Evolutionary conservation across 2,329 filamentous ascomycete species (phyloP), one percentile per base, ranked within the genome.

Genomic region (Fonsecaea erecta): DNA sequence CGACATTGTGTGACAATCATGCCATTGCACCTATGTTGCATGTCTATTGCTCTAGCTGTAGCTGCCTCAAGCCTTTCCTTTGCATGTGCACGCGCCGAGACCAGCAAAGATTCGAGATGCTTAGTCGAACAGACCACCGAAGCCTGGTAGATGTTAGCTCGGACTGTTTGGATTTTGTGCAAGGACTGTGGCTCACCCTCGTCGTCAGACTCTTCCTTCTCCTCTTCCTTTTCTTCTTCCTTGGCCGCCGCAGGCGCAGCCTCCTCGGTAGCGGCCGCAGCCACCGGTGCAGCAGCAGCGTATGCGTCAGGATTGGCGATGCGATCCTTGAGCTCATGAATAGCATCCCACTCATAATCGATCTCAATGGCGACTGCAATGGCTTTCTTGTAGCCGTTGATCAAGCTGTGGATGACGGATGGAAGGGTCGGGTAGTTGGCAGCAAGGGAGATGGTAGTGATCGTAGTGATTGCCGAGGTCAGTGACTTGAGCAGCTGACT

Each of bases 221-320:
- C 84, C 77, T 88, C 84, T 77, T 88, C 84, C 70, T 88, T 84
- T 77, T 88, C 83, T 74, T 85, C 83, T 69, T 84, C 82, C 60
- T 81, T 80, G 63, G 82, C 82, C 65, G 81, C 79, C 60, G 81
- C 82, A 57, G 80, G 82, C 61, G 80, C 83, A 69, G 82, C 84
- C 62, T 79, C 80, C 69, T 81, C 82, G 54, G 81, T 78, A 60
- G 82, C 81, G 63, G 86, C 83, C 66, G 83, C 84, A 63, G 88
- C 90, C 71, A 79, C 87, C 65, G 94, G 92, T 72, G 90, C 92
- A 72, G 93, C 85, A 55, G 92, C 80, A 71, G 94, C 95, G 81
- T 98, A 99, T 62, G 92, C 92, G 62, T 99, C 95, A 74, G 96
- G 96, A 88, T 99, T 98, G 84, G 92, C 92, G 77, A 99, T 97